A percentile compares a stretch with the other conserved stretches of the same genome.
These are phyloP conservation scores for Rhizophagus clarus DNA, from an alignment of 192 early-diverging fungal species.

Conservation along the genomic window DNA sequence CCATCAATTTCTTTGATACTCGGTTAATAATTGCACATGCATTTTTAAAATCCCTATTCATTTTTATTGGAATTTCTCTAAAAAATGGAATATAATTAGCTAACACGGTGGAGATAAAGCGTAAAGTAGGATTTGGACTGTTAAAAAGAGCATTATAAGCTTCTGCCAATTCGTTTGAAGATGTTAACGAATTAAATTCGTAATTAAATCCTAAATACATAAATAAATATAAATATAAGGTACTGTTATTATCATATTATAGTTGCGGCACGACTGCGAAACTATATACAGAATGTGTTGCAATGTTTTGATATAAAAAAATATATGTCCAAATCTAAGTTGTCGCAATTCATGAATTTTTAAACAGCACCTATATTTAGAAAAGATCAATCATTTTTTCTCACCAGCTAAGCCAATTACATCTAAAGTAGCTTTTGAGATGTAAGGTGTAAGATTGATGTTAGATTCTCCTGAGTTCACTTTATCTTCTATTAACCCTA, in stretches of 20 bases:
- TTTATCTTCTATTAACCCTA: constrained; percentile 40
- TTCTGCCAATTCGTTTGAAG: constrained; percentile 41
- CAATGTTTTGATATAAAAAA: no score
- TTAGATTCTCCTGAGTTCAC: constrained; percentile 32
- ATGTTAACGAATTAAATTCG: constrained; percentile 45
- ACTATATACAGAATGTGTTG: no score
- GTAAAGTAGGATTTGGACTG: constrained; percentile 25
- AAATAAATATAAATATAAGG: no score
- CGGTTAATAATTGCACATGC: constrained; percentile 36
- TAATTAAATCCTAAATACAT: constrained; percentile 45
- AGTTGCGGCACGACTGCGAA: no score
- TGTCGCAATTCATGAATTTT: neutral
- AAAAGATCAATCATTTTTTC: neutral
- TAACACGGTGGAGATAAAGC: constrained; percentile 32
- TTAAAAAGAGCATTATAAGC: constrained; percentile 41
- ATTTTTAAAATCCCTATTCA: neutral
- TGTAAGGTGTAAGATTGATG: constrained; percentile 40
- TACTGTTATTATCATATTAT: no score
- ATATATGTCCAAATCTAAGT: no score
- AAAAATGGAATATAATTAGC: constrained; percentile 33
- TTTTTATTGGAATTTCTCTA: constrained; percentile 36
- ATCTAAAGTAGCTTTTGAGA: constrained; percentile 47
- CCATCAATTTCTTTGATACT: constrained; percentile 42
- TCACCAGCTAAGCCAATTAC: constrained; percentile 46
- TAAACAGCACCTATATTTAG: neutral